phyloP scores from a whole-genome alignment of 2,329 filamentous ascomycete species.

The Pseudogymnoascus sp. region DNA sequence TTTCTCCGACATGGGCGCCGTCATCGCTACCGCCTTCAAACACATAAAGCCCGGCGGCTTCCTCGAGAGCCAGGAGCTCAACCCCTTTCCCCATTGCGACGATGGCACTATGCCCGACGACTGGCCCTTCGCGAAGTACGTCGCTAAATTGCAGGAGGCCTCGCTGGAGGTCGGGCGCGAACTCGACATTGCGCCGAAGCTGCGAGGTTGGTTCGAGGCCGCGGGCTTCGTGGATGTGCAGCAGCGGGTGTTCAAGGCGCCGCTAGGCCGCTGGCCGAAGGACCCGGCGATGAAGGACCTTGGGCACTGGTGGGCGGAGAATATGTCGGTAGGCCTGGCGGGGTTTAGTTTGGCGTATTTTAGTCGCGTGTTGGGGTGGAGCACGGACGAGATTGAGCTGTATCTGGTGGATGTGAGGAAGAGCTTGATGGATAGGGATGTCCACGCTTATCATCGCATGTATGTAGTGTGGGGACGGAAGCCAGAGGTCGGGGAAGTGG shows the following conservation, averaged over 20 bases:
- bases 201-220: constrained; percentile 18
- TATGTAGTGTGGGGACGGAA: constrained; percentile 25
- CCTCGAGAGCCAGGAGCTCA: constrained; percentile 18
- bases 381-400: constrained; percentile 24
- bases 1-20: constrained; percentile 43
- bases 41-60: constrained; percentile 18
- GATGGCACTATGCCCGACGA: constrained; percentile 35
- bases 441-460: constrained; percentile 24
- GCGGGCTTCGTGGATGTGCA: constrained; percentile 26
- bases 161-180: constrained; percentile 24
- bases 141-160: constrained; percentile 29
- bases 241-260: constrained; percentile 34
- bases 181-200: constrained; percentile 19
- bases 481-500: not conserved
- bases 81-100: constrained; percentile 29
- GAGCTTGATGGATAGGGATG: constrained; percentile 19
- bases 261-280: constrained; percentile 44
- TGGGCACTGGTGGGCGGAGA: constrained; percentile 21
- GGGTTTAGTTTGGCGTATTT: constrained; percentile 24
- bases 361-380: constrained; percentile 22
- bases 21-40: constrained; percentile 12
- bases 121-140: constrained; percentile 33
- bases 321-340: constrained; percentile 20
- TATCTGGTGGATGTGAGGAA: constrained; percentile 18
- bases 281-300: constrained; percentile 15